These are phyloP conservation scores for Mallotus repandus DNA, from an alignment of 441 rosid species.

Conservation along the genomic window DNA sequence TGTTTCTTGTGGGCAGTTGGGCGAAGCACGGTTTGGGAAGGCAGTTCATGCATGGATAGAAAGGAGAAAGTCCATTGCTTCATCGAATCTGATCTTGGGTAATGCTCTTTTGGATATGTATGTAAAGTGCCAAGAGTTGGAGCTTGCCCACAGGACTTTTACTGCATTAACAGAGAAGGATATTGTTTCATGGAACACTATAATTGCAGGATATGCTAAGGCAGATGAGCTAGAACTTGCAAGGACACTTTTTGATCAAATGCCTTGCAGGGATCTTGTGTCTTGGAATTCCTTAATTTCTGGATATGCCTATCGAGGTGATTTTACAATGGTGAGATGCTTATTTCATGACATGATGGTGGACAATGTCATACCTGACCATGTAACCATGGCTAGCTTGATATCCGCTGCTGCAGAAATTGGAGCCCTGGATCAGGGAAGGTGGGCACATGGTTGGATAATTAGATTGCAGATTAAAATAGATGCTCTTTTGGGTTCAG, in stretches of 20 bases:
- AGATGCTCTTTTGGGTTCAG: constrained; percentile 47
- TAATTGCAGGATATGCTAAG: constrained; percentile 49
- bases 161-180: constrained; percentile 37
- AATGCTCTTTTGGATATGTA: constrained; percentile 59
- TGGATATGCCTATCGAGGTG: constrained; percentile 40
- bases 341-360: constrained; percentile 33
- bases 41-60: constrained; percentile 53
- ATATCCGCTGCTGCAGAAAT: constrained; percentile 39
- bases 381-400: constrained; percentile 37
- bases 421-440: constrained; percentile 39
- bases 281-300: constrained; percentile 53
- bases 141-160: constrained; percentile 38
- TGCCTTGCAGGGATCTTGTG: constrained; percentile 45
- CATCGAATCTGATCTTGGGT: constrained; percentile 43
- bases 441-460: constrained; percentile 45
- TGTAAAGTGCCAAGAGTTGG: constrained; percentile 39
- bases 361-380: constrained; percentile 41
- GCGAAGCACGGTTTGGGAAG: constrained; percentile 37
- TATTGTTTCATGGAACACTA: constrained; percentile 49
- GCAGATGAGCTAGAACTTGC: constrained; percentile 44
- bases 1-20: constrained; percentile 44
- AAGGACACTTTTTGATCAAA: constrained; percentile 33
- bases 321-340: constrained; percentile 27
- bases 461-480: constrained; percentile 33
- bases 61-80: constrained; percentile 34